Evolutionary conservation across 1,284 basidiomycete species (phyloP), one percentile per base, ranked within the genome.

Genomic region (Ustilago nuda): DNA sequence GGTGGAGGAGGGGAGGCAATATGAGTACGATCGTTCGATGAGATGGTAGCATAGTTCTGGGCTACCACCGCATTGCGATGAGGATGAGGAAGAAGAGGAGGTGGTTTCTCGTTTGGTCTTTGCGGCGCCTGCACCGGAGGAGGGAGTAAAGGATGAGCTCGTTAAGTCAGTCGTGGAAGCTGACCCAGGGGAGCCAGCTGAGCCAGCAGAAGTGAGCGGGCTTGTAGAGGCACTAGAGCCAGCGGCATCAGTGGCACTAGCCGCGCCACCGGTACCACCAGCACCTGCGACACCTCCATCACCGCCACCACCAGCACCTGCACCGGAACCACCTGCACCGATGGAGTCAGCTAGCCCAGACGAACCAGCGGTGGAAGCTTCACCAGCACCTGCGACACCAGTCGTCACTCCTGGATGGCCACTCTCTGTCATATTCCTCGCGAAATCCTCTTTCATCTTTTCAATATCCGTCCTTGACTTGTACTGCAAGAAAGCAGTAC

Each of bases 21-120:
- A 53, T 8, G 61, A 45, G 43, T 56, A 50, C 1, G 53, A 17
- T 17, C 39, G 41, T 30, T 56, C 23, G 36, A 62, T 62, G 45
- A 62, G 35, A 4, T 50, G 23, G 19, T 27, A 48, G 35, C 61
- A 62, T 15, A 56, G 45, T 23, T 46, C 17, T 1, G 61, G 27
- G 8, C 32, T 32, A 19, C 53, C 61, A 13, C 53, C 53, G 45
- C 61, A 62, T 15, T 23, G 35, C 8, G 27, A 13, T 27, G 23
- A 27, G 23, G 23, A 27, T 27, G 23, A 27, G 23, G 19, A 27
- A 27, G 23, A 27, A 39, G 46, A 4, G 23, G 56, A 46, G 8
- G 19, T 8, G 2, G 55, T 12, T 1, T 46, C 41, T 41, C 30
- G 30, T 12, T 30, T n/a, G 41, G 19, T 17, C 17, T 12, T 12